These are phyloP conservation scores for Podila verticillata DNA, from an alignment of 192 early-diverging fungal species.

Conservation along the genomic window DNA sequence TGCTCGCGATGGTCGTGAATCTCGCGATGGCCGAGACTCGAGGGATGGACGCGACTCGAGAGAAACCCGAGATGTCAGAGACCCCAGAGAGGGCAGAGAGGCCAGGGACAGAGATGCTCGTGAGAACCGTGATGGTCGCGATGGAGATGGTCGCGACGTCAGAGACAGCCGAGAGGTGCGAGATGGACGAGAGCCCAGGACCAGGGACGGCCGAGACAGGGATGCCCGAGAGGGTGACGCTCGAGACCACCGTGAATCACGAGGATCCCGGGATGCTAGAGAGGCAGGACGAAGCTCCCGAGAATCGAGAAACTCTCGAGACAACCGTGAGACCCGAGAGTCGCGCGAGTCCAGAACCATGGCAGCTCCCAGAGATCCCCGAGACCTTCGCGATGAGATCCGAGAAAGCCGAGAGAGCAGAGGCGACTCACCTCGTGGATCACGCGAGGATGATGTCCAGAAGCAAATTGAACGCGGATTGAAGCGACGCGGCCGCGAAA, in stretches of 20 bases:
- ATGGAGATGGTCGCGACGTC: background rate
- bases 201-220: conserved; percentile 8
- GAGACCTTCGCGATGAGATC: background rate
- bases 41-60: conserved; percentile 10
- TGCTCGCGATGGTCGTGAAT: background rate
- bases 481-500: conserved; percentile 1
- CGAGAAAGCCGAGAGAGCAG: background rate
- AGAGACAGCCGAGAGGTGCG: conserved; percentile 1
- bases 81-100: conserved; percentile 3
- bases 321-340: background rate
- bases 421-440: background rate
- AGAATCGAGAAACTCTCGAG: too few relatives aligned
- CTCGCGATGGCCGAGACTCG: conserved; percentile 1
- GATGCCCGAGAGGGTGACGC: conserved; percentile 2
- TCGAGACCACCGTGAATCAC: background rate
- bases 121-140: background rate
- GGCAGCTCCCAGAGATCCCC: background rate
- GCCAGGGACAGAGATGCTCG: conserved; percentile 10
- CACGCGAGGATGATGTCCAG: background rate
- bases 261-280: too few relatives aligned
- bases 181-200: conserved; percentile 8
- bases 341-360: background rate
- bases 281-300: too few relatives aligned
- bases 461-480: background rate
- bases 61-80: conserved; percentile 7